Evolutionary conservation across 768 basidiomycete genomes (phyloP).

Genomic region (Serendipita sp.): DNA sequence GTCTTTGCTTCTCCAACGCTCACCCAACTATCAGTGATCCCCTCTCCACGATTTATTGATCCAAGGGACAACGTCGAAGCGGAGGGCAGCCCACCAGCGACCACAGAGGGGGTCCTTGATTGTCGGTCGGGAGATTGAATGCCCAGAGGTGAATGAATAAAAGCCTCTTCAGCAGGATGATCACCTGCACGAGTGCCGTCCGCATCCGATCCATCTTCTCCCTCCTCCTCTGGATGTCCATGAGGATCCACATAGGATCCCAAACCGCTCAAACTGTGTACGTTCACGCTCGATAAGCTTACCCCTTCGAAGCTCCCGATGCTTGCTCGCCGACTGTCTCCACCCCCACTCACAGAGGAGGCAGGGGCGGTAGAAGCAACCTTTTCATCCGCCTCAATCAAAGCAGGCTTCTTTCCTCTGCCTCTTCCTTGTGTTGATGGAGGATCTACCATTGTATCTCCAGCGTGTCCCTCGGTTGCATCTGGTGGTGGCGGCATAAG

Average conservation of each 20-base stretch:
- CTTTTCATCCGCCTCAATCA: not conserved
- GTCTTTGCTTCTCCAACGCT: not conserved
- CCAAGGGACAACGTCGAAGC: not conserved
- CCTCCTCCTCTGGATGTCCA: not conserved
- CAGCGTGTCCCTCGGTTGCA: too few species aligned
- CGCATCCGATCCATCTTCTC: not conserved
- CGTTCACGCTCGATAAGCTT: not conserved
- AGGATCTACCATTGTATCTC: not conserved
- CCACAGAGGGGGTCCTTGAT: not conserved
- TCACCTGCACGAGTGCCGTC: not conserved
- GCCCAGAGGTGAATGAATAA: not conserved
- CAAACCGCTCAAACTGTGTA: not conserved
- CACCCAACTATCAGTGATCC: not conserved
- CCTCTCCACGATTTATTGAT: not conserved
- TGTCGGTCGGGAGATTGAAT: not conserved
- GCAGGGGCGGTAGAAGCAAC: not conserved
- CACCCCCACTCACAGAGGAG: not conserved
- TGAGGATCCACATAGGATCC: not conserved
- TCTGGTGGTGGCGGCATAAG: conserved; percentile 36
- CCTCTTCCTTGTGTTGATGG: not conserved
- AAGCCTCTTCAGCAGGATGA: not conserved
- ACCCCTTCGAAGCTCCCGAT: conserved; percentile 1
- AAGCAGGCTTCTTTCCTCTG: not conserved
- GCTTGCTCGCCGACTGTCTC: not conserved
- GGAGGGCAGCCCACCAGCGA: not conserved